A percentile compares a stretch with the other conserved stretches of the same genome.
phyloP scores from a whole-genome alignment of 345 rosid species.

The Eucalyptus curtisii region DNA sequence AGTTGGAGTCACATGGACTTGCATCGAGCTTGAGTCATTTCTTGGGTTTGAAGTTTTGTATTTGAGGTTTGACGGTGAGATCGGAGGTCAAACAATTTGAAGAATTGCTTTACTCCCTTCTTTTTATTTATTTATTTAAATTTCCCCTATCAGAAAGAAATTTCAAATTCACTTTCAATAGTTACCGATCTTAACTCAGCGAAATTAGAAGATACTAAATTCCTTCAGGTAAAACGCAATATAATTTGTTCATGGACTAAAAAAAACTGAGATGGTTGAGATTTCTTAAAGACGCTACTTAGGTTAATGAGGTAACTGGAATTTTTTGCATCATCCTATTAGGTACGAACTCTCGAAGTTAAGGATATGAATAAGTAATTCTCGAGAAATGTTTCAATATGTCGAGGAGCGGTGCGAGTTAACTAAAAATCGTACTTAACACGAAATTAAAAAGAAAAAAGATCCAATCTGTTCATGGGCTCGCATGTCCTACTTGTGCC shows the following conservation, averaged over 20 bases:
- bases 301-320: background rate
- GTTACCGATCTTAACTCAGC: background rate
- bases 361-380: background rate
- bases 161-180: background rate
- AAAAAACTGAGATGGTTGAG: background rate
- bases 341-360: background rate
- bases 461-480: background rate
- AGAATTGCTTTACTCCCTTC: background rate
- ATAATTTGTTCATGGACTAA: background rate
- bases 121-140: too few relatives aligned
- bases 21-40: background rate
- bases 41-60: background rate
- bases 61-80: background rate
- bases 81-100: background rate
- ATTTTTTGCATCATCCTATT: background rate
- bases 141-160: background rate
- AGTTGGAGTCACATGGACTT: background rate
- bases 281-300: background rate
- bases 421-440: background rate
- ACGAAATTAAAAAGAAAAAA: background rate
- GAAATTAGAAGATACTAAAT: background rate
- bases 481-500: background rate
- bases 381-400: background rate
- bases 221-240: background rate
- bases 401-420: background rate